Percentiles rank a stretch among this genome's conserved stretches.
phyloP scores from a whole-genome alignment of 139 green algal genomes.

The Medakamo hakoo region DNA sequence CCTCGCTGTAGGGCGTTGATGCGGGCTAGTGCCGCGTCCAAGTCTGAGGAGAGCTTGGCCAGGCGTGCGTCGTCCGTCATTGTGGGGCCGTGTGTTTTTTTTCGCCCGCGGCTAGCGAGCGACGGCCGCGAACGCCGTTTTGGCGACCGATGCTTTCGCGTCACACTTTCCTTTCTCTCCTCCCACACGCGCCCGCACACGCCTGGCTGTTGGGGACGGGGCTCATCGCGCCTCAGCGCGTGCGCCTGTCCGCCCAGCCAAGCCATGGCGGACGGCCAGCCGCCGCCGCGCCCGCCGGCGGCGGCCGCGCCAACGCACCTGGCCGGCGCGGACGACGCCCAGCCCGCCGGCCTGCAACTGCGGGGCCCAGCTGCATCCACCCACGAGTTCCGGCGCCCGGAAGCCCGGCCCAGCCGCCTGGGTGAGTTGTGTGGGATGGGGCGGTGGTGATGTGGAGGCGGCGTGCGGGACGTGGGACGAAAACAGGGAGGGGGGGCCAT shows the following conservation, averaged over 20 bases:
- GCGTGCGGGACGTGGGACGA: not conserved
- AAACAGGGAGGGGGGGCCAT: not conserved
- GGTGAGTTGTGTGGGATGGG: not conserved
- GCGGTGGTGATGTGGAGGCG: not conserved
- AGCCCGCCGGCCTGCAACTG: not conserved
- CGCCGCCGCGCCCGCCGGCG: too few relatives aligned
- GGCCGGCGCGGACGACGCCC: not conserved
- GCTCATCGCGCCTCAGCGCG: too few relatives aligned
- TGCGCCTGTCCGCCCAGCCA: not conserved
- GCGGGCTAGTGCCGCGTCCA: conserved; percentile 18
- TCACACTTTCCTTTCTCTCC: not conserved
- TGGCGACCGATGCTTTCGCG: conserved; percentile 1
- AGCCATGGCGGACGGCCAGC: not conserved
- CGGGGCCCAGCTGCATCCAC: too few relatives aligned
- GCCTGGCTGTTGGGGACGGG: too few relatives aligned
- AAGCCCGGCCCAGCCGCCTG: not conserved
- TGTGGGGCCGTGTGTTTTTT: not conserved
- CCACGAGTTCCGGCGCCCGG: not conserved
- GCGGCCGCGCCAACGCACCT: not conserved
- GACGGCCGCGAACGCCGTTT: not conserved
- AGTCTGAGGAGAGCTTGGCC: conserved; percentile 14
- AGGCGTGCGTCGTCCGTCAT: conserved; percentile 4
- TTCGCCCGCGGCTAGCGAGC: too few relatives aligned
- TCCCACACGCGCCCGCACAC: too few relatives aligned
- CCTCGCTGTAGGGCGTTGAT: conserved; percentile 17